Evolutionary conservation across 2,329 filamentous ascomycete genomes (phyloP).

Genomic region (Dendrostoma leiphaemia): DNA sequence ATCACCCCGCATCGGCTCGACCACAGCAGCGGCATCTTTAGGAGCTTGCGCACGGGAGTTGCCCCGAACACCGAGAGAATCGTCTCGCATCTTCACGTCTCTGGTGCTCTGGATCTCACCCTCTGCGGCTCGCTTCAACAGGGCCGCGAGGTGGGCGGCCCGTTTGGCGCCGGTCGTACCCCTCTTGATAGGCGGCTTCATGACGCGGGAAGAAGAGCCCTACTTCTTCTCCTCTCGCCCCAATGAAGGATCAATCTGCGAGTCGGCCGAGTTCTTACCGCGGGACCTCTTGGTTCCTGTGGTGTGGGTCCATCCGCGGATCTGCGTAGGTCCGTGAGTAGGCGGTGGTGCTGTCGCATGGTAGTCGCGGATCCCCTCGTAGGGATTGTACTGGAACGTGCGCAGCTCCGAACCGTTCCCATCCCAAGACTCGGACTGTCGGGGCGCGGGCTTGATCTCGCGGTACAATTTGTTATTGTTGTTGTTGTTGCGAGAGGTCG

Average conservation of each 20-base stretch:
- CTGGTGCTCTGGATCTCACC: background rate
- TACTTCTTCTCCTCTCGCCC: conserved; percentile 19
- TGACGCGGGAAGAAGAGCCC: conserved; percentile 16
- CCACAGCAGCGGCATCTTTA: no score
- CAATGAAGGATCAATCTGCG: conserved; percentile 16
- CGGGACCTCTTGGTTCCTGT: conserved; percentile 34
- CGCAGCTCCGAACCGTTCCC: conserved; percentile 51
- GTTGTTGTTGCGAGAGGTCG: conserved; percentile 25
- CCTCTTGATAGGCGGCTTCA: background rate
- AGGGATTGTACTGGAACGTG: conserved; percentile 55
- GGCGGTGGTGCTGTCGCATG: conserved; percentile 53
- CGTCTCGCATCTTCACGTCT: no score
- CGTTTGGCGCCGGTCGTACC: background rate
- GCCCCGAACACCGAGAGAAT: no score
- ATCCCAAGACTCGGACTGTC: conserved; percentile 45
- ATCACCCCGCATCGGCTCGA: no score
- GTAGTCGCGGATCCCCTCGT: conserved; percentile 58
- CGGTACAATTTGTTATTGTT: conserved; percentile 44
- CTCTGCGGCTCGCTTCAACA: background rate
- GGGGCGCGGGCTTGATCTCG: conserved; percentile 57
- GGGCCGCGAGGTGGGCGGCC: background rate
- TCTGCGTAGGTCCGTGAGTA: conserved; percentile 53
- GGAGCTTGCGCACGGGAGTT: no score
- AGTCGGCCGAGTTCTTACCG: conserved; percentile 25
- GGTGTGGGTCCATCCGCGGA: conserved; percentile 55